phyloP scores from a whole-genome alignment of 768 basidiomycete species.

The Termitomyces sp. region DNA sequence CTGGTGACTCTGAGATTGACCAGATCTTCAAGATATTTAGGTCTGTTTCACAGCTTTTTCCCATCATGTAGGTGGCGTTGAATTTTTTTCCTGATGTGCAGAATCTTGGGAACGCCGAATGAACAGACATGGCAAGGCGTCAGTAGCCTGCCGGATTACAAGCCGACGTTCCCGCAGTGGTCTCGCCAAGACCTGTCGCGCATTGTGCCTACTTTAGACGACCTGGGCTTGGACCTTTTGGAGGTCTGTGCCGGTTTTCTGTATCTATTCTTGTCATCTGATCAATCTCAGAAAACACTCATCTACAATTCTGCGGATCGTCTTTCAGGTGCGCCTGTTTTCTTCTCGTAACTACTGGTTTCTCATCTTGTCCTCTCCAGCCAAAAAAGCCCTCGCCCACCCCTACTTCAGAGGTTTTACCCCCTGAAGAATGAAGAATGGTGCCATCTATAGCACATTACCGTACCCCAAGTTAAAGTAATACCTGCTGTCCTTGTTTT shows the following conservation, averaged over 20 bases:
- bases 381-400: slow-evolving; percentile 50
- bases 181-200: slow-evolving; percentile 62
- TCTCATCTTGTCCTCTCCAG: slow-evolving; percentile 37
- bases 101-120: slow-evolving; percentile 90
- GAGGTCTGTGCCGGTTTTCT: slow-evolving; percentile 37
- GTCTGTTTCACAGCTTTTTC: slow-evolving; percentile 30
- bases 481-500: slow-evolving; percentile 10
- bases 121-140: slow-evolving; percentile 94
- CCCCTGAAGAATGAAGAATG: slow-evolving; percentile 18
- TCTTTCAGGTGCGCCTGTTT: slow-evolving; percentile 70
- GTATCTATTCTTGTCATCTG: neutral
- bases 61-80: neutral
- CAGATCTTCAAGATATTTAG: slow-evolving; percentile 99
- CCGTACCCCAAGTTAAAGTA: neutral
- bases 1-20: slow-evolving; percentile 99
- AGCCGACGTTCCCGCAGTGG: slow-evolving; percentile 97
- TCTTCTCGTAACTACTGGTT: neutral
- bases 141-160: slow-evolving; percentile 86
- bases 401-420: slow-evolving; percentile 43
- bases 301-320: slow-evolving; percentile 89
- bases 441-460: neutral
- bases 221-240: slow-evolving; percentile 74
- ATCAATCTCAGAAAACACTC: slow-evolving; percentile 46
- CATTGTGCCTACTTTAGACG: slow-evolving; percentile 68
- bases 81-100: slow-evolving; percentile 21